These are phyloP conservation scores for Ophiostoma himal-ulmi DNA, from an alignment of 2,329 filamentous ascomycete genomes.

Conservation along the genomic window DNA sequence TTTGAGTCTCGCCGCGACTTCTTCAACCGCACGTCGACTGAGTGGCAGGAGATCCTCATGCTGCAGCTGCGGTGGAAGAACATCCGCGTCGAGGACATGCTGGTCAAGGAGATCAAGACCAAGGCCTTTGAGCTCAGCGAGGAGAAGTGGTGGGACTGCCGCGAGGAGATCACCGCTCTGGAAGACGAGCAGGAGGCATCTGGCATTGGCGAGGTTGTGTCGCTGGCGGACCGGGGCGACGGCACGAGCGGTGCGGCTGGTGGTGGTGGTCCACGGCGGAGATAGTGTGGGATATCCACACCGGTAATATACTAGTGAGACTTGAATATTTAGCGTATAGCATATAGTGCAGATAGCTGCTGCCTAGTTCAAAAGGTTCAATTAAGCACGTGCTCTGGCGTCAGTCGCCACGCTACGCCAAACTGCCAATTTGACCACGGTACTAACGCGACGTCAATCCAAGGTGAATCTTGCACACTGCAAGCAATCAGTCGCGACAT, in stretches of 20 bases:
- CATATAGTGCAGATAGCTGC: neutral
- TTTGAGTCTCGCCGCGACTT: conserved; percentile 91
- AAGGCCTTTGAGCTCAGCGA: conserved; percentile 86
- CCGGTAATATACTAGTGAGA: neutral
- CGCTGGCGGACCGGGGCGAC: conserved; percentile 64
- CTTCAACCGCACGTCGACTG: conserved; percentile 77
- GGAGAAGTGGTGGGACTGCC: conserved; percentile 97
- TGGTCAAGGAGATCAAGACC: conserved; percentile 87
- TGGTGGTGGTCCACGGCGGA: conserved; percentile 33
- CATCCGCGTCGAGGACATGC: conserved; percentile 59
- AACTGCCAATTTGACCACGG: neutral
- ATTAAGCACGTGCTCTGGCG: conserved; percentile 23
- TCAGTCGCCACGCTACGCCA: neutral
- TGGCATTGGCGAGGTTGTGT: conserved; percentile 91
- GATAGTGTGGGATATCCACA: conserved; percentile 6
- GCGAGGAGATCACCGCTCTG: conserved; percentile 83
- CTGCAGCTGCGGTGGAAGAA: conserved; percentile 65
- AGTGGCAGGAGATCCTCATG: conserved; percentile 87
- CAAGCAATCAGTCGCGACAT: neutral
- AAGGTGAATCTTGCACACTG: neutral
- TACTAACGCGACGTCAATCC: neutral
- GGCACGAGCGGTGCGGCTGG: conserved; percentile 36
- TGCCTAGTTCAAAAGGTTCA: neutral
- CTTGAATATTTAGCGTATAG: neutral
- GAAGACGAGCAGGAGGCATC: conserved; percentile 96